Evolutionary conservation across 805 yeast species (phyloP), one percentile per base, ranked within the genome.

Genomic region (Pichia eremophila): DNA sequence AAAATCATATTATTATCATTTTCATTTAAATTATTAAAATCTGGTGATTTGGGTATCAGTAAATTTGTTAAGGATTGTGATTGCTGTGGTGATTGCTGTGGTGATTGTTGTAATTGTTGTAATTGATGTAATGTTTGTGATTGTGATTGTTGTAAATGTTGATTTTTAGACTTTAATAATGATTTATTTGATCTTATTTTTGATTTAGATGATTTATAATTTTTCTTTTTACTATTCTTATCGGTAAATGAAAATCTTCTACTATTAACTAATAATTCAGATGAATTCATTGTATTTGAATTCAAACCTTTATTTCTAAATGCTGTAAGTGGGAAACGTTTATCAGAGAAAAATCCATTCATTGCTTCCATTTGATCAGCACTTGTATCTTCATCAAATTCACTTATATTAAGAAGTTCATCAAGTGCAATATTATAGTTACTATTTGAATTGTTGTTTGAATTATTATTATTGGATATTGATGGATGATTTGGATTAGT

Each of bases 391-490:
- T 85, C 86, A 57, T 86, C 95, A 52, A 89, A 70, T 61, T 86
- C 96, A 61, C 91, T 83, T 68, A 91, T 83, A 62, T 91, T 88
- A 57, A 91, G 72, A 50, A 89, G 72, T 58, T 91, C 97, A 62
- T 89, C 95, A 45, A 91, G 51, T 14, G 61, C 65, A 47, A 66
- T 29, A 25, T 44, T 36, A 27, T 17, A 44, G 27, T 37, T 41
- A 31, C 25, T 34, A 5, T 32, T 35, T 18, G 19, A 49, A 15
- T 15, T 34, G 5, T 12, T 14, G 14, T 34, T 34, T n/a, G 64
- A 58, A 36, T 45, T 42, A 11, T 9, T 43, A 27, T n/a, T 31
- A 15, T 19, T 18, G 18, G n/a, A 15, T 29, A 5, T 43, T 19
- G 25, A 22, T 5, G 25, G 25, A 22, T 49, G 47, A 7, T 40